Conservation (phyloP, 2,329 filamentous ascomycete species). For the Alternaria triticimaculans region DNA sequence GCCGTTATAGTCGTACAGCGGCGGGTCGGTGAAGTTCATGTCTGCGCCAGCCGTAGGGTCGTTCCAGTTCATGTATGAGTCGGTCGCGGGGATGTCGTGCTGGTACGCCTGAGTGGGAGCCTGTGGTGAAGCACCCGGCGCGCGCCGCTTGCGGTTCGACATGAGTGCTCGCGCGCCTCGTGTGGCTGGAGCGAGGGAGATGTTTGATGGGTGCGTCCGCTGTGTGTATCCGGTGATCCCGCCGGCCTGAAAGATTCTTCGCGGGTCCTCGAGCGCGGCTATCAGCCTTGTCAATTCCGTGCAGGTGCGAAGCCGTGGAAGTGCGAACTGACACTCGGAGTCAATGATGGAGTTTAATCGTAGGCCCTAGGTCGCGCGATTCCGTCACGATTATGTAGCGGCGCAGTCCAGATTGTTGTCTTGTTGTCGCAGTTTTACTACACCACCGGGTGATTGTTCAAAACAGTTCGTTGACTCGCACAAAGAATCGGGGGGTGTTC, state of each 20-base stretch:
- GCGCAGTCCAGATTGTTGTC: conserved; percentile 15
- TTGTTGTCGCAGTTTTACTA: conserved; percentile 22
- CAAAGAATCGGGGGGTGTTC: conserved; percentile 13
- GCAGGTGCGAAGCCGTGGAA: conserved; percentile 2
- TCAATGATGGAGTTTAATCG: background rate
- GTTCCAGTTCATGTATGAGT: conserved; percentile 48
- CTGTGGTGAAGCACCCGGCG: conserved; percentile 73
- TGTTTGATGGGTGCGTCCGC: background rate
- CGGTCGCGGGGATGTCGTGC: conserved; percentile 52
- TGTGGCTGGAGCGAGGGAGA: background rate
- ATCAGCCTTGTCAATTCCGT: conserved; percentile 9
- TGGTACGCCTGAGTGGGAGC: conserved; percentile 60
- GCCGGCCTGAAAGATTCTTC: conserved; percentile 6
- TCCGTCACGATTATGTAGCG: conserved; percentile 19
- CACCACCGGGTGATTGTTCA: conserved; percentile 18
- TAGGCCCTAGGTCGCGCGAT: background rate
- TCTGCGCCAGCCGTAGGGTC: conserved; percentile 33
- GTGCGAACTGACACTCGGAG: background rate
- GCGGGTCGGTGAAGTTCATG: conserved; percentile 46
- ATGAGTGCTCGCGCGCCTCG: conserved; percentile 24
- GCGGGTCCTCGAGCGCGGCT: background rate
- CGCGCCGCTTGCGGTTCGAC: conserved; percentile 70
- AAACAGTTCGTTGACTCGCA: conserved; percentile 19
- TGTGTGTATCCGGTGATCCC: conserved; percentile 11
- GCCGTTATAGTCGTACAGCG: conserved; percentile 44